Base-by-base conservation (phyloP, 768 basidiomycete genomes). In the Serendipita vermifera region DNA sequence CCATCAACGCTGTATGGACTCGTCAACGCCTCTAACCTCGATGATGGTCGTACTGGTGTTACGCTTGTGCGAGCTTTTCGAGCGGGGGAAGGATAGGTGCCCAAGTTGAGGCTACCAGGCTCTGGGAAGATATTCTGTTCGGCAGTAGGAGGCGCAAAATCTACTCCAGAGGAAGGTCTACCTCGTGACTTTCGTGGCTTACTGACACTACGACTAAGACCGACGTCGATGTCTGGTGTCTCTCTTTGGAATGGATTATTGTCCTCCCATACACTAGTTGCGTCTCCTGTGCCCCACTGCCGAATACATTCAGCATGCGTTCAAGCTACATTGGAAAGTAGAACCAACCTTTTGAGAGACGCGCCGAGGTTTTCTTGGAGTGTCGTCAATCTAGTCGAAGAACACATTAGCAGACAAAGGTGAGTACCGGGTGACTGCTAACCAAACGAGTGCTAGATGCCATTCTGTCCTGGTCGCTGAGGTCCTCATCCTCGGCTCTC, bases 241-340 rank as follows among this genome's bases (percentile, higher is more conserved):
- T 0, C 27, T 22, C 46, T 22, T 26, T 51, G 46, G 17, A 51
- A 51, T 22, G 46, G 46, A 29, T 51, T 51, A n/a, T 15, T 51
- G 22, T 51, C 46, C 17, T 51, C 46, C 46, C 46, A 51, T 29
- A 51, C n/a, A 51, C 46, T 51, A 31, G 46, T 20, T 51, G 26
- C 46, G 17, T 51, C 46, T 9, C 46, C 46, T 27, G 46, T 31
- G 24, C 46, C 46, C 46, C 46, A 51, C 46, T 51, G 29, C 32
- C 9, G n/a, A n/a, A n/a, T n/a, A n/a, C n/a, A n/a, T n/a, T n/a
- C n/a, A n/a, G n/a, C n/a, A n/a, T n/a, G n/a, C n/a, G n/a, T n/a
- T n/a, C n/a, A n/a, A n/a, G n/a, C n/a, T n/a, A n/a, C n/a, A 26
- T 11, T 11, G n/a, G 24, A 1, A 2, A 7, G 29, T n/a, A n/a